Evolutionary conservation across 352 stramenopile genomes (phyloP), one percentile per base, ranked within the genome.

Genomic region (Blastocystis sp.): DNA sequence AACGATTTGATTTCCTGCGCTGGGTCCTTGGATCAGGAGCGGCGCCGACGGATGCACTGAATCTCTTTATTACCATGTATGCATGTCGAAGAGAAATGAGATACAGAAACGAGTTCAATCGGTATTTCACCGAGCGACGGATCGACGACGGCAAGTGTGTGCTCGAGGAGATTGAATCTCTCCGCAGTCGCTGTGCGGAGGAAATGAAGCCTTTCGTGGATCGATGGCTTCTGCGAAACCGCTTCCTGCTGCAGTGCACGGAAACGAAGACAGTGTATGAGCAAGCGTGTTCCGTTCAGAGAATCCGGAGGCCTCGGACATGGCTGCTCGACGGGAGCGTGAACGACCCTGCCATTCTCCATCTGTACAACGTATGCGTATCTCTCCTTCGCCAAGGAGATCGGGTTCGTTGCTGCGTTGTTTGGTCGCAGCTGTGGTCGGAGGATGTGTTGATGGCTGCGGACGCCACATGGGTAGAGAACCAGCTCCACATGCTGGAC

Each of bases 301-400:
- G 61, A 46, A 72, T 4, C 7, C 61, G 27, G 29, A n/a, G n/a
- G n/a, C n/a, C n/a, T n/a, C n/a, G n/a, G n/a, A n/a, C n/a, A n/a
- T n/a, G n/a, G n/a, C 61, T 44, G n/a, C 42, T 48, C 16, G 14
- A 4, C 4, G 34, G 27, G 32, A 46, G 42, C 42, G 6, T 36
- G 1, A 72, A 21, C 6, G 29, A 44, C 7, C 16, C 61, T 24
- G 42, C 1, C 0, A 61, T 16, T 46, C 4, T 63, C 27, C 69
- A 81, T 65, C 21, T 64, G 14, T 63, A 65, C 9, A 81, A 81
- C 24, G 69, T 81, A 29, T 81, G 69, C 29, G 14, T 81, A 8
- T 40, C 69, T 1, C 51, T 81, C 0, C 24, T 81, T 36, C 54
- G 56, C 14, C 44, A 27, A 42, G 27, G 36, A 36, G 44, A 61